Percentiles rank a stretch among this genome's conserved stretches.
Conservation (phyloP, 768 basidiomycete species). For the Tylopilus sp. region DNA sequence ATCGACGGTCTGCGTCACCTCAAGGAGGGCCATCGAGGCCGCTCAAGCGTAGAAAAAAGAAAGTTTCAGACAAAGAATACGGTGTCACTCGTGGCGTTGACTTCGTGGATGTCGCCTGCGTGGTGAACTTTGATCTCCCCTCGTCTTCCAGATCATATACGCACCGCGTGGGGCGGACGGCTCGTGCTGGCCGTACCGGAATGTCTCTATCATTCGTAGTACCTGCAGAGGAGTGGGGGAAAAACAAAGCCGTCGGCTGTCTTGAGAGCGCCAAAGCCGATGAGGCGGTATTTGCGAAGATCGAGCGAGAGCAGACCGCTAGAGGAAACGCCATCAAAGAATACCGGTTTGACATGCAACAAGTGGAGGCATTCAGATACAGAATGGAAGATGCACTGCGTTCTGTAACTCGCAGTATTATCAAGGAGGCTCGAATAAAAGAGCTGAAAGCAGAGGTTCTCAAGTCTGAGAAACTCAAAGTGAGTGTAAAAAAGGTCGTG, state of each 20-base stretch:
- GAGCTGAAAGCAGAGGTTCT: constrained; percentile 91
- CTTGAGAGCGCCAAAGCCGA: constrained; percentile 71
- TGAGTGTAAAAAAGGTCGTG: constrained; percentile 30
- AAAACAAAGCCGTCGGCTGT: constrained; percentile 68
- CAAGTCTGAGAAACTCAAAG: constrained; percentile 96
- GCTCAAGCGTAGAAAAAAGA: constrained; percentile 51
- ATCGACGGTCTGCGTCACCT: constrained; percentile 51
- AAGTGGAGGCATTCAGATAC: constrained; percentile 97
- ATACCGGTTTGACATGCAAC: constrained; percentile 91
- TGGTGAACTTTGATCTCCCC: constrained; percentile 98
- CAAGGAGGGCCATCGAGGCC: constrained; percentile 36
- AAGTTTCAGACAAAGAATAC: constrained; percentile 69
- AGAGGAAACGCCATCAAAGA: constrained; percentile 64
- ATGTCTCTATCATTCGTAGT: constrained; percentile 91
- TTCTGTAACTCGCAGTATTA: constrained; percentile 79
- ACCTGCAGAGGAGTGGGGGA: constrained; percentile 62
- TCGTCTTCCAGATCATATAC: constrained; percentile 83
- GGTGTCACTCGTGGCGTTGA: constrained; percentile 95
- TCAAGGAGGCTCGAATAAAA: constrained; percentile 89
- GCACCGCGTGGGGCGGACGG: constrained; percentile 94
- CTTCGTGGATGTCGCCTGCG: constrained; percentile 95
- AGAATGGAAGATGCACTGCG: constrained; percentile 95
- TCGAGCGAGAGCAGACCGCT: constrained; percentile 71
- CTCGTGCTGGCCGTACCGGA: constrained; percentile 91
- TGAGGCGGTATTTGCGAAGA: constrained; percentile 59